Evolutionary conservation across 1,284 basidiomycete genomes (phyloP).

Genomic region (Cutaneotrichosporon spelunceum): DNA sequence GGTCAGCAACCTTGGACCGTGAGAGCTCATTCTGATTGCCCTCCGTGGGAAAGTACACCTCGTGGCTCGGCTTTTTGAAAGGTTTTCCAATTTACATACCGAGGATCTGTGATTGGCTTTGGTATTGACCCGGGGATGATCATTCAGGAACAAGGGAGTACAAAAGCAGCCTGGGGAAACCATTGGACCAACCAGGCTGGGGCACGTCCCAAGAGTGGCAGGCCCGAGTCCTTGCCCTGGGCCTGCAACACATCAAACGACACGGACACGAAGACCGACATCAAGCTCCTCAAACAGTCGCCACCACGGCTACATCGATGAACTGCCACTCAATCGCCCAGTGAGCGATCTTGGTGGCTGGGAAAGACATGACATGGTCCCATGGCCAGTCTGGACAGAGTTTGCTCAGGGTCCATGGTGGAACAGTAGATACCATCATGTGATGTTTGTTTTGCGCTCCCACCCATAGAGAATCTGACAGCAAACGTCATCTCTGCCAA

Average conservation of each 20-base stretch:
- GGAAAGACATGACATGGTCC: neutral
- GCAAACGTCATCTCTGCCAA: neutral
- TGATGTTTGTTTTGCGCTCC: neutral
- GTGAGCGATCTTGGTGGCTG: no score
- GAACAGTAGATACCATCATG: neutral
- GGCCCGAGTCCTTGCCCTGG: no score
- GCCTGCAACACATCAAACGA: no score
- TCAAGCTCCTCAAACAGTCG: no score
- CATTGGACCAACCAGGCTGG: no score
- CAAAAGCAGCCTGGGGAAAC: no score
- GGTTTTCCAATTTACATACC: neutral
- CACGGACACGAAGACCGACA: no score
- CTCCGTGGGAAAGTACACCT: neutral
- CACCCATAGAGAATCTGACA: neutral
- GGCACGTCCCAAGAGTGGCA: no score
- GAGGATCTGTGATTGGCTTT: neutral
- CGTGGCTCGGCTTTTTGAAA: neutral
- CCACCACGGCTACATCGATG: no score
- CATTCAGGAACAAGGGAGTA: neutral
- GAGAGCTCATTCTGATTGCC: neutral
- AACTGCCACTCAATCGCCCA: no score
- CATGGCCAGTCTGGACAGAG: neutral
- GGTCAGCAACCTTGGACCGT: neutral
- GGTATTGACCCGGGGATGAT: neutral
- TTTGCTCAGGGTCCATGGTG: neutral